A percentile compares a stretch with the other conserved stretches of the same genome.
Evolutionary conservation across 2,329 filamentous ascomycete species (phyloP).

Genomic region (Neofusicoccum cordaticola): DNA sequence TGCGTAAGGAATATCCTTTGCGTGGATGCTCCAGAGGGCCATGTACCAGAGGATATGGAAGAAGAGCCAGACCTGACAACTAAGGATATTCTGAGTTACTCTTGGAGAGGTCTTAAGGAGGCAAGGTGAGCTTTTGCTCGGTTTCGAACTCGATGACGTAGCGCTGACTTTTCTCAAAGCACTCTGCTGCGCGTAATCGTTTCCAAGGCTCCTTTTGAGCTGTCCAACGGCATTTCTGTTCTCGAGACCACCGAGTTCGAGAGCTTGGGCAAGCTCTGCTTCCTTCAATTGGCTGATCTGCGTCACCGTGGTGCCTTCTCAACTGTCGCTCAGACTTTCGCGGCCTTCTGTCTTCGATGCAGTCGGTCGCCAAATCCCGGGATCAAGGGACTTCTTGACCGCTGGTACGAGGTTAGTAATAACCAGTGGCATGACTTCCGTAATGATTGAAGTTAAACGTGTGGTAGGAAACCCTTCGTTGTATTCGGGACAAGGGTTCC

Average conservation of each 20-base stretch:
- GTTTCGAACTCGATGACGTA: background rate
- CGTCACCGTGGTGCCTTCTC: slow-evolving; percentile 92
- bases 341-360: slow-evolving; percentile 70
- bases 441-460: background rate
- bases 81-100: slow-evolving; percentile 90
- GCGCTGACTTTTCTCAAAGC: slow-evolving; percentile 44
- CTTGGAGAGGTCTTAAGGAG: slow-evolving; percentile 92
- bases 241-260: slow-evolving; percentile 54
- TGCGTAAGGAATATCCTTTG: slow-evolving; percentile 77
- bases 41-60: slow-evolving; percentile 73
- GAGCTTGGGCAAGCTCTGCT: slow-evolving; percentile 69
- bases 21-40: slow-evolving; percentile 90
- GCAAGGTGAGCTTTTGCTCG: slow-evolving; percentile 61
- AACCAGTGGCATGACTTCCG: background rate
- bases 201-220: slow-evolving; percentile 35
- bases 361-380: slow-evolving; percentile 49
- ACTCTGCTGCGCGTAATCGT: slow-evolving; percentile 60
- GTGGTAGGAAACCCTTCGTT: slow-evolving; percentile 59
- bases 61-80: slow-evolving; percentile 70
- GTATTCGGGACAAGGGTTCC: slow-evolving; percentile 71
- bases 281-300: slow-evolving; percentile 76
- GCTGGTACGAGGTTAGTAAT: slow-evolving; percentile 61
- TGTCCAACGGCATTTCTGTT: slow-evolving; percentile 20
- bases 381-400: slow-evolving; percentile 52
- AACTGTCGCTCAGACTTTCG: slow-evolving; percentile 85